A percentile compares a stretch with the other conserved stretches of the same genome.
These are phyloP conservation scores for Hypomontagnella submonticulosa DNA, from an alignment of 495 filamentous ascomycete genomes.

Conservation along the genomic window DNA sequence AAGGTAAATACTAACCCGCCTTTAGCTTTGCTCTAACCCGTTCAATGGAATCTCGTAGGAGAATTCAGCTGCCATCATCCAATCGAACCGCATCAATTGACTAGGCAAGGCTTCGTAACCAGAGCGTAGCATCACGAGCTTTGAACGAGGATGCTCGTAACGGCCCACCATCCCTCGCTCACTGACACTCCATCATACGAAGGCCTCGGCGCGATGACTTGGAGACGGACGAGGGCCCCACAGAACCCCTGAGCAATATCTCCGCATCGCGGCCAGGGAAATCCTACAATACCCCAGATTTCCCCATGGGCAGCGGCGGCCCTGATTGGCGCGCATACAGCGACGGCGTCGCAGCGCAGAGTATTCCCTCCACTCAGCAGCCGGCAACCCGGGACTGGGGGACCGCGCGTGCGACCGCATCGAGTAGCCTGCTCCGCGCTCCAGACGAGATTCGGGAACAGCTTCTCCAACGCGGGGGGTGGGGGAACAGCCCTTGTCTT, in stretches of 20 bases:
- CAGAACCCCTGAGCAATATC: constrained; percentile 3
- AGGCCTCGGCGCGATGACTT: no score
- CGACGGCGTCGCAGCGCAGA: not conserved
- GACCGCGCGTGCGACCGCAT: not conserved
- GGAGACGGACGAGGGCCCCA: not conserved
- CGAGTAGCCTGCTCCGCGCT: constrained; percentile 27
- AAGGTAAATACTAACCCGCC: not conserved
- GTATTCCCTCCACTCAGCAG: constrained; percentile 34
- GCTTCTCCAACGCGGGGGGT: constrained; percentile 2
- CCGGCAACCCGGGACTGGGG: constrained; percentile 5
- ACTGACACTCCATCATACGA: no score
- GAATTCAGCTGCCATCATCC: constrained; percentile 3
- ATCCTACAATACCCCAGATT: constrained; percentile 28
- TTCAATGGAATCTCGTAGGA: constrained; percentile 8
- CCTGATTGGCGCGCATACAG: constrained; percentile 36
- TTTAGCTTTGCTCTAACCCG: constrained; percentile 16
- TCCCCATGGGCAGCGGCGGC: not conserved
- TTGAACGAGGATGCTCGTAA: no score
- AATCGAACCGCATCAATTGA: not conserved
- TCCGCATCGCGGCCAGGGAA: constrained; percentile 20
- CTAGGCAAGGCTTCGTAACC: no score
- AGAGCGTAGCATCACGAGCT: no score
- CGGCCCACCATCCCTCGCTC: no score
- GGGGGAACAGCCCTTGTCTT: no score
- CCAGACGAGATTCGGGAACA: not conserved